Evolutionary conservation across 176 grass and related monocot genomes (phyloP), one percentile per base, ranked within the genome.

Genomic region (Carex myosuroides): DNA sequence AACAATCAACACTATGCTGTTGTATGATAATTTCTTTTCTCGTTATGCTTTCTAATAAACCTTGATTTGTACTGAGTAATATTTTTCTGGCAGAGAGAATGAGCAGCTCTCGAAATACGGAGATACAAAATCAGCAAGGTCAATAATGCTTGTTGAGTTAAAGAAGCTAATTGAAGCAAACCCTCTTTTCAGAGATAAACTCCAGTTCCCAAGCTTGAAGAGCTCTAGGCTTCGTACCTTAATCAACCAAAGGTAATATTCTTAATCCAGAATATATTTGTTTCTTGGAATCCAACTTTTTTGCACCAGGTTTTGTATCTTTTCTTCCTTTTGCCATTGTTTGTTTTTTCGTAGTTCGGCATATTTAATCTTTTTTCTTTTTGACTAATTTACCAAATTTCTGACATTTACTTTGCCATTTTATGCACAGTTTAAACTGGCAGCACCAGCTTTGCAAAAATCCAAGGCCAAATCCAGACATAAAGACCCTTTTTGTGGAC

Each of bases 401-500:
- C 73, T 78, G 73, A 57, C 52, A 30, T 54, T 8, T 62, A 17
- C 17, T 33, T 10, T 50, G 24, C 52, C 22, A 30, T 78, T 52
- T 29, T 88, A 60, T 89, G 64, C 72, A 62, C 91, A 99, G 97
- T 89, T 94, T 99, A 85, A 99, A 99, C 85, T 99, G 97, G 97
- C 97, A 99, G 87, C 97, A 99, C 66, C 97, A 99, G 63, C 93
- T 99, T 75, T 99, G 97, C 93, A 99, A 99, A 90, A 99, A 99
- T 50, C 97, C 97, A 54, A 91, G 93, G 83, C 87, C 97, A 78
- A 99, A 99, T 93, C 97, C 97, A 85, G 97, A 99, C 87, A 99
- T 99, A 85, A 99, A 99, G 80, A 99, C 97, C 56, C 97, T 99
- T 82, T 99, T 99, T 87, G 91, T 96, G 84, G 97, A 99, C 83